Conservation (phyloP, 2,329 filamentous ascomycete genomes). For the Cercospora nicotianae region DNA sequence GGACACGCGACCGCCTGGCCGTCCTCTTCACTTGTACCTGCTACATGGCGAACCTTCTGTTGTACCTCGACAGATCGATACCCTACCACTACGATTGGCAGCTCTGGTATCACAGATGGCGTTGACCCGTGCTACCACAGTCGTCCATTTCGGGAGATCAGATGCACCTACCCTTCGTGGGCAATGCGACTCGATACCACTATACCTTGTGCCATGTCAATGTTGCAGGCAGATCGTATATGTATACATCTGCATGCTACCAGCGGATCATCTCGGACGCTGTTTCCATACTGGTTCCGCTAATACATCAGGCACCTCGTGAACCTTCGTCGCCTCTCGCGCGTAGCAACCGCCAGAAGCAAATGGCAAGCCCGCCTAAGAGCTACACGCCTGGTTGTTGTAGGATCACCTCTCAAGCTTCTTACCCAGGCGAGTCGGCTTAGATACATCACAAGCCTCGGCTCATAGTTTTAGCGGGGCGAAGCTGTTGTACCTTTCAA, state of each 20-base stretch:
- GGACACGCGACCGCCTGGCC: not conserved
- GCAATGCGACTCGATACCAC: not conserved
- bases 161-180: not conserved
- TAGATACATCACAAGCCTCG: not conserved
- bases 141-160: not conserved
- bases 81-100: not conserved
- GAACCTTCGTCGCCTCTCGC: not conserved
- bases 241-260: not conserved
- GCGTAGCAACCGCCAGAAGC: not conserved
- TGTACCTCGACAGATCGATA: not conserved
- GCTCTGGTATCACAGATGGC: not conserved
- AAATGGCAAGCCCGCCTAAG: not conserved
- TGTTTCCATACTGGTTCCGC: not conserved
- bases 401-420: not conserved
- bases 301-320: not conserved
- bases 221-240: not conserved
- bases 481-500: not conserved
- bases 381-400: not conserved
- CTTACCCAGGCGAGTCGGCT: not conserved
- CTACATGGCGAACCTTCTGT: not conserved
- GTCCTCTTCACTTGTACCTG: not conserved
- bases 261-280: not conserved
- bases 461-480: slow-evolving; percentile 2
- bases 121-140: not conserved
- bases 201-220: no score